These are phyloP conservation scores for Mycena sp. DNA, from an alignment of 1,284 basidiomycete genomes.

Conservation along the genomic window DNA sequence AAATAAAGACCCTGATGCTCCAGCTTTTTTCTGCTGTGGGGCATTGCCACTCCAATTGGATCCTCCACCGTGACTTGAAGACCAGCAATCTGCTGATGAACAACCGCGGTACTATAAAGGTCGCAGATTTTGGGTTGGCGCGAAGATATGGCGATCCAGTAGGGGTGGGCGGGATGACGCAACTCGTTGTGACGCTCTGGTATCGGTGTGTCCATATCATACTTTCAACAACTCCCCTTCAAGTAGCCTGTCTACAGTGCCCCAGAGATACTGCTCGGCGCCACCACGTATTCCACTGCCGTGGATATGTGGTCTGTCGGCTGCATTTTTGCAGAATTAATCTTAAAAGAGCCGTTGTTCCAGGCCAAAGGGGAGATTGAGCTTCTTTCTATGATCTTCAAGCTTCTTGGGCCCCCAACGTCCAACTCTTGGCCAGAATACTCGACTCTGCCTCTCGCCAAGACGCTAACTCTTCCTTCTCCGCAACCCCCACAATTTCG, in stretches of 20 bases:
- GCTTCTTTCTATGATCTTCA: constrained; percentile 93
- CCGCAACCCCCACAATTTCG: constrained; percentile 79
- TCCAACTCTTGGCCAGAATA: constrained; percentile 90
- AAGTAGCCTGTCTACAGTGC: constrained; percentile 63
- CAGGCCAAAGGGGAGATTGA: constrained; percentile 97
- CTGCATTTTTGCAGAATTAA: constrained; percentile 97
- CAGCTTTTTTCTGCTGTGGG: constrained; percentile 95
- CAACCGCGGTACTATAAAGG: constrained; percentile 97
- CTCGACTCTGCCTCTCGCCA: constrained; percentile 79
- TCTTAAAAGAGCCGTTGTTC: constrained; percentile 93
- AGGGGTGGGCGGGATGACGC: constrained; percentile 93
- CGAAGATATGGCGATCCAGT: constrained; percentile 95
- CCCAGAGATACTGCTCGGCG: constrained; percentile 95
- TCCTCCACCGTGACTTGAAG: constrained; percentile 97
- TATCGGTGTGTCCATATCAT: constrained; percentile 79
- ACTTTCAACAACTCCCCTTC: constrained; percentile 5
- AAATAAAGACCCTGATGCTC: constrained; percentile 96
- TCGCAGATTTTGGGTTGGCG: constrained; percentile 98
- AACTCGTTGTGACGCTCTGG: constrained; percentile 98
- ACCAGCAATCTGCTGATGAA: constrained; percentile 99
- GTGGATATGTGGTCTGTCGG: constrained; percentile 99
- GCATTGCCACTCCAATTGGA: constrained; percentile 96
- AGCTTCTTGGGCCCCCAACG: constrained; percentile 90
- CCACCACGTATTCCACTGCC: constrained; percentile 92
- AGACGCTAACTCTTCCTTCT: constrained; percentile 81